Conservation (phyloP, 441 rosid species). For the Populus hybrid region DNA sequence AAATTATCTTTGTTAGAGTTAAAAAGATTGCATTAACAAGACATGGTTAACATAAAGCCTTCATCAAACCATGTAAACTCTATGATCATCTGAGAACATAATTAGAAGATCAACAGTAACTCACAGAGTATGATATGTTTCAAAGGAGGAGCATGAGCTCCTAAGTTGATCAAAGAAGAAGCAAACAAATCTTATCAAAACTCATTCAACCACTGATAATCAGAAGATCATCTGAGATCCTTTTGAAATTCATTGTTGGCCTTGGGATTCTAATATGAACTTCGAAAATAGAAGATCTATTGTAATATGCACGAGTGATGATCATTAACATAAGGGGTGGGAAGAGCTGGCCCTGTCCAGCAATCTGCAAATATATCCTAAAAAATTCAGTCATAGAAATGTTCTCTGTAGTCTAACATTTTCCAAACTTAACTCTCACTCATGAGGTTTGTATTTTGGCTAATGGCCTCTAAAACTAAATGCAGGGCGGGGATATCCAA, state of each 20-base stretch:
- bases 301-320: background rate
- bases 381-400: background rate
- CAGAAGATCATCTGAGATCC: background rate
- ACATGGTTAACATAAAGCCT: background rate
- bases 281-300: background rate
- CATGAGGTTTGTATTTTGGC: background rate
- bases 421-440: background rate
- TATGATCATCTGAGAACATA: background rate
- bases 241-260: background rate
- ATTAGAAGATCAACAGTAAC: background rate
- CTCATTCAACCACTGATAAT: background rate
- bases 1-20: slow-evolving; percentile 6
- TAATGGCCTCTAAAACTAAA: background rate
- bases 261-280: background rate
- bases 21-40: background rate
- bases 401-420: background rate
- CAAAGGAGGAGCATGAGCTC: background rate
- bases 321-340: background rate
- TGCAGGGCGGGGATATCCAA: background rate
- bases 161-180: background rate
- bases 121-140: background rate
- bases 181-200: background rate
- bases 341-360: background rate
- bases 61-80: background rate
- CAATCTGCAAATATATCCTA: background rate